Base-by-base conservation (phyloP, 2,329 filamentous ascomycete genomes). In the Zarea fungicola region DNA sequence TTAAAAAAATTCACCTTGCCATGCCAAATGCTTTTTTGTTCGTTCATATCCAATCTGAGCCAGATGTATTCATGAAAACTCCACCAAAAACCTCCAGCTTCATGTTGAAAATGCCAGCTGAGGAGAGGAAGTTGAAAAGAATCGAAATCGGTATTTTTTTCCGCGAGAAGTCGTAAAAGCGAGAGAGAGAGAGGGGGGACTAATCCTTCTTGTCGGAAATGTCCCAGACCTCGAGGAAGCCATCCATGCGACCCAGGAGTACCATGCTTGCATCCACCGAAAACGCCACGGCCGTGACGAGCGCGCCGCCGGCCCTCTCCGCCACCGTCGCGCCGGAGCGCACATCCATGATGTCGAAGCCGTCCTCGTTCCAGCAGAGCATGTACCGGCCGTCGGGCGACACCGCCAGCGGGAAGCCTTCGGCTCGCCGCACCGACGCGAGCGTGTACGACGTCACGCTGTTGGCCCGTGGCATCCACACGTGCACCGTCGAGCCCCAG, bases 361-460 rank as follows among this genome's bases (percentile, higher is more conserved):
- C 70, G 4, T 64, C 62, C 45, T 72, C 70, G 0, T 65, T 72
- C 50, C 69, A 60, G 52, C 65, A 68, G 16, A 57, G 60, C 56
- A 72, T 58, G 52, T 63, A 69, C 36, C 62, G 53, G 21, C 63
- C 63, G 51, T 72, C 66, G 2, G 65, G 57, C 4, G 69, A 72
- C 26, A 71, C 60, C 31, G 59, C 61, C 44, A 72, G 54, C 18
- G 70, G 69, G 67, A 68, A 72, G 22, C 69, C 69, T 51, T 72
- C 70, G 13, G 34, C 52, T 39, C 39, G 34, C 16, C 69, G 59
- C n/a, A 64, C 59, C 3, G 58, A 50, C 47, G 62, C 58, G 29
- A 72, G 58, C 46, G 62, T 60, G 55, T 69, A 72, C 3, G 60
- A 66, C 1, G 63, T 62, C 40, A 71, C 28, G 44, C 61, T 55